Evolutionary conservation across 2,329 filamentous ascomycete genomes (phyloP).

Genomic region (Microthyrium microscopicum): DNA sequence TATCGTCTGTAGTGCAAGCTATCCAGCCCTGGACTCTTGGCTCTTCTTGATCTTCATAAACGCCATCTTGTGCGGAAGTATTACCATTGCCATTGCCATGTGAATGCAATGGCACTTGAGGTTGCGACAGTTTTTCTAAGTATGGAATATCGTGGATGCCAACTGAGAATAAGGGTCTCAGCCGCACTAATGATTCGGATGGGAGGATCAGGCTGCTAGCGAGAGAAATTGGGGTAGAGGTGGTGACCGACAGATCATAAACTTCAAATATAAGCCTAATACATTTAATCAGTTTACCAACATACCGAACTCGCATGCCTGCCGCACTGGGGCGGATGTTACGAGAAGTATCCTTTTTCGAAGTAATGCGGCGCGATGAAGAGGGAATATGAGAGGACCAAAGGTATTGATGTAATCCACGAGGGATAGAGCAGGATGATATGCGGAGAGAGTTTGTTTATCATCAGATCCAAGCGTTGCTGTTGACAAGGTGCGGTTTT

Average conservation of each 20-base stretch:
- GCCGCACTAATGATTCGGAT: constrained; percentile 42
- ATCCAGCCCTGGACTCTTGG: constrained; percentile 52
- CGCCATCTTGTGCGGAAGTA: constrained; percentile 21
- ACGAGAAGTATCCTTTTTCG: constrained; percentile 80
- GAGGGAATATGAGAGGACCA: constrained; percentile 79
- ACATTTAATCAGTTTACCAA: constrained; percentile 3
- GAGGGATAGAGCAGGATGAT: constrained; percentile 78
- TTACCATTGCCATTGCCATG: constrained; percentile 39
- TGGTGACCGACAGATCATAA: constrained; percentile 84
- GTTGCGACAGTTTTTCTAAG: neutral
- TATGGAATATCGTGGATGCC: constrained; percentile 70
- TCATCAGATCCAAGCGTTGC: constrained; percentile 40
- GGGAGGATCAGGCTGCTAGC: constrained; percentile 49
- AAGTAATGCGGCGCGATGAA: constrained; percentile 73
- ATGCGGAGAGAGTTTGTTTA: constrained; percentile 52
- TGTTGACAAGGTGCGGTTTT: constrained; percentile 27
- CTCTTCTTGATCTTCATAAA: constrained; percentile 27
- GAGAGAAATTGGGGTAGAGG: constrained; percentile 66
- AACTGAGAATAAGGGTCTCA: constrained; percentile 77
- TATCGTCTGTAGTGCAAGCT: constrained; percentile 89
- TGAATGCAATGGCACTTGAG: too few relatives aligned
- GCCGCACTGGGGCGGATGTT: constrained; percentile 69
- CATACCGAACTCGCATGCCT: constrained; percentile 76
- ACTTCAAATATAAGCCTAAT: constrained; percentile 39
- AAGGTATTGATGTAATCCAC: constrained; percentile 63